phyloP scores from a whole-genome alignment of 805 yeast genomes.

The Phaffomyces antillensis region DNA sequence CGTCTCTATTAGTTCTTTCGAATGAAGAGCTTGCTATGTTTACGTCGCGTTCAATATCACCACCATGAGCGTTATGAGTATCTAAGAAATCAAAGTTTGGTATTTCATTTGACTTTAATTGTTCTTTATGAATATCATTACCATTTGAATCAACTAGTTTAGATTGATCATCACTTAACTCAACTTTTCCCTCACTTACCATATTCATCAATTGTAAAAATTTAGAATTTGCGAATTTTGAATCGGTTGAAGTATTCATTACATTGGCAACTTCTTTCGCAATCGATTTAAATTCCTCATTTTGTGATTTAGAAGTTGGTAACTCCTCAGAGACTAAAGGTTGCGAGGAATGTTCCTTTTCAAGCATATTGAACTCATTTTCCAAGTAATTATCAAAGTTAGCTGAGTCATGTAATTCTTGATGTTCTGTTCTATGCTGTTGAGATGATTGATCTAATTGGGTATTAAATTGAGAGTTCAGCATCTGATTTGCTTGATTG shows the following conservation, averaged over 20 bases:
- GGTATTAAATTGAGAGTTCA: conserved; percentile 8
- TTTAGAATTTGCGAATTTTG: conserved; percentile 21
- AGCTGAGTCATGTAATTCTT: conserved; percentile 12
- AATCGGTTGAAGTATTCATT: conserved; percentile 14
- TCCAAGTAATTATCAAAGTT: conserved; percentile 13
- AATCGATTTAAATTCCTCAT: conserved; percentile 19
- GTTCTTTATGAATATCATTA: conserved; percentile 17
- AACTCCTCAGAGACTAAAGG: not conserved
- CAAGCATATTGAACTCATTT: conserved; percentile 10
- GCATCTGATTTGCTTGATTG: conserved; percentile 5
- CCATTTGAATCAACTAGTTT: conserved; percentile 20
- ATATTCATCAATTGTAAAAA: conserved; percentile 21
- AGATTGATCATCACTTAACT: conserved; percentile 18
- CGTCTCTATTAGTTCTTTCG: conserved; percentile 8
- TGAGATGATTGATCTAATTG: not conserved
- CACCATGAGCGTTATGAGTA: conserved; percentile 5
- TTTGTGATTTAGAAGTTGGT: conserved; percentile 4
- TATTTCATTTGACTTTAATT: conserved; percentile 4
- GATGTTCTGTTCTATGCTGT: conserved; percentile 19
- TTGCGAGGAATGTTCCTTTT: conserved; percentile 1
- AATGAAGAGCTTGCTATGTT: not conserved
- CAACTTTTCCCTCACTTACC: conserved; percentile 20
- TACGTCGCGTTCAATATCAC: conserved; percentile 2
- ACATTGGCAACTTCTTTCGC: conserved; percentile 21
- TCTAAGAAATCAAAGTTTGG: conserved; percentile 4